These are phyloP conservation scores for Colletotrichum noveboracense DNA, from an alignment of 2,329 filamentous ascomycete genomes.

Conservation along the genomic window DNA sequence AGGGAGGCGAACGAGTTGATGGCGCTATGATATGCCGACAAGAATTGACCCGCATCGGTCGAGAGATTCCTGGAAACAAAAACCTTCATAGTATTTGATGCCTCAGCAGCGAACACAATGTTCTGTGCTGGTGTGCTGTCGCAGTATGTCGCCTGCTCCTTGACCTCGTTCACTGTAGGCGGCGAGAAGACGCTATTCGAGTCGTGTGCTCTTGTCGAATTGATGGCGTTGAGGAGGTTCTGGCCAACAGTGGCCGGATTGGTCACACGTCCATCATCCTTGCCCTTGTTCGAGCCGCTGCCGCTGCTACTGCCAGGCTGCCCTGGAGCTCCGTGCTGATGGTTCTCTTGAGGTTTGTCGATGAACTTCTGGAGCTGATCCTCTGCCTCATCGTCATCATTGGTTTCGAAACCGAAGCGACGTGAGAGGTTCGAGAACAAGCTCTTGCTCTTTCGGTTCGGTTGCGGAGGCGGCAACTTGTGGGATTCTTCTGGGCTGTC, in stretches of 20 bases:
- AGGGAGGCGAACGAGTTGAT: conserved; percentile 74
- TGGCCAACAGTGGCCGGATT: conserved; percentile 67
- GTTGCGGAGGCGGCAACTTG: conserved; percentile 31
- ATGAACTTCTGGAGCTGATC: conserved; percentile 52
- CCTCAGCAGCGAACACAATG: conserved; percentile 72
- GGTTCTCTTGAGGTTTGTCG: conserved; percentile 31
- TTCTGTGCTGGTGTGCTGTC: conserved; percentile 78
- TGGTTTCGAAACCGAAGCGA: conserved; percentile 69
- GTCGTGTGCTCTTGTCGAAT: conserved; percentile 78
- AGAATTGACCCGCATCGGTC: conserved; percentile 57
- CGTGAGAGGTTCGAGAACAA: conserved; percentile 74
- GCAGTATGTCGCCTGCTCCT: conserved; percentile 86
- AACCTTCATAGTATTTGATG: conserved; percentile 75
- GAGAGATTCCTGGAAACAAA: conserved; percentile 67
- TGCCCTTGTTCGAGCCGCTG: conserved; percentile 24
- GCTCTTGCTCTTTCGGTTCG: conserved; percentile 51
- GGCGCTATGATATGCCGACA: conserved; percentile 62
- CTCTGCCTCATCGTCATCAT: conserved; percentile 45
- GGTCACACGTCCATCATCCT: conserved; percentile 60
- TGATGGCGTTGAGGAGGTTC: conserved; percentile 79
- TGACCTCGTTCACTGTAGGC: conserved; percentile 74
- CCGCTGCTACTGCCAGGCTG: not conserved
- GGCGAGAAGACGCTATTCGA: conserved; percentile 75
- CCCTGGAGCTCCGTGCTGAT: not conserved
- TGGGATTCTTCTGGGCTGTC: conserved; percentile 63